These are phyloP conservation scores for Cladosporium sp. DNA, from an alignment of 2,329 filamentous ascomycete genomes.

Conservation along the genomic window DNA sequence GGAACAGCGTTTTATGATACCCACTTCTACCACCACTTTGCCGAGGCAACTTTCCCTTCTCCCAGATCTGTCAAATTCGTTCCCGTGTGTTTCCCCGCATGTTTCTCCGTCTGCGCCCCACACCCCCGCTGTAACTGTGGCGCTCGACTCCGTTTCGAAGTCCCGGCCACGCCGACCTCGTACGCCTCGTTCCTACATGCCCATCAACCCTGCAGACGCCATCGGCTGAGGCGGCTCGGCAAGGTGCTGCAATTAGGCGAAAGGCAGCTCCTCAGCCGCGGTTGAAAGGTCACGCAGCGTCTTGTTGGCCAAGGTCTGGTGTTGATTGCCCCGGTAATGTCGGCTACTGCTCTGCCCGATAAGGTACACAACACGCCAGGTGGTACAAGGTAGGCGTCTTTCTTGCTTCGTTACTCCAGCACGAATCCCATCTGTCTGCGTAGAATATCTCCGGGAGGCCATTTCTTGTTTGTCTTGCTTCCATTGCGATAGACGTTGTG, in stretches of 20 bases:
- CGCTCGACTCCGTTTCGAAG: no score
- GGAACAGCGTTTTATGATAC: slow-evolving; percentile 8
- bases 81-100: not conserved
- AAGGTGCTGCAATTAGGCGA: slow-evolving; percentile 3
- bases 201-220: not conserved
- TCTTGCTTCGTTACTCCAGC: not conserved
- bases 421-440: no score
- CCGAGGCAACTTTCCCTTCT: slow-evolving; percentile 3
- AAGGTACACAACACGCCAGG: not conserved
- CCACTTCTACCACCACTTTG: slow-evolving; percentile 4
- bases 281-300: slow-evolving; percentile 8
- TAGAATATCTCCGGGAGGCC: no score
- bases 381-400: not conserved
- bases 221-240: not conserved
- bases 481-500: not conserved
- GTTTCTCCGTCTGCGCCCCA: not conserved
- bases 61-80: not conserved
- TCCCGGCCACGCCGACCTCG: not conserved
- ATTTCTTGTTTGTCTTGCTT: no score
- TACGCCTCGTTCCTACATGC: not conserved
- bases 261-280: slow-evolving; percentile 3
- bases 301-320: not conserved
- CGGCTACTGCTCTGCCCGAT: slow-evolving; percentile 9
- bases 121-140: not conserved
- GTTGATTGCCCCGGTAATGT: slow-evolving; percentile 3